Evolutionary conservation across 2,329 filamentous ascomycete genomes (phyloP).

Genomic region (Sordariomycetes sp.): DNA sequence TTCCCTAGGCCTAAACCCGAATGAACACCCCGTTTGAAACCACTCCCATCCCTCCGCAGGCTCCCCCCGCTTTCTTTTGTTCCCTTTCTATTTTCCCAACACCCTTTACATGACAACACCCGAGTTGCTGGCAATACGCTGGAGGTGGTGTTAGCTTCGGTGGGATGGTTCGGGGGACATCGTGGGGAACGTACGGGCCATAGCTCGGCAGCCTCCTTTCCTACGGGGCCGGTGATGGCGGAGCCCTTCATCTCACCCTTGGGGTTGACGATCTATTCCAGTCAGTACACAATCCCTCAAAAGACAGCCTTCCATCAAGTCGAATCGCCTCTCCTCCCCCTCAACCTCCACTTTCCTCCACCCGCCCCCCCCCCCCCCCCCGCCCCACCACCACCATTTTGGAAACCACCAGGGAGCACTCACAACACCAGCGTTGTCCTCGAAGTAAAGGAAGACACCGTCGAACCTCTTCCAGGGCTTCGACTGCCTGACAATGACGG

Average conservation of each 20-base stretch:
- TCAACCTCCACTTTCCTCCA: neutral
- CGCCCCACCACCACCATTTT: no score
- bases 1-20: neutral
- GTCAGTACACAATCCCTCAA: constrained; percentile 35
- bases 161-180: neutral
- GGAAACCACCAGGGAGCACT: constrained; percentile 36
- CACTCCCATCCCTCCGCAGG: neutral
- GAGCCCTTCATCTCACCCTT: constrained; percentile 99
- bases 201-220: constrained; percentile 98
- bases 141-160: constrained; percentile 16
- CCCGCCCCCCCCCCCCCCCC: no score
- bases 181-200: constrained; percentile 66
- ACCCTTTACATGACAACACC: constrained; percentile 95
- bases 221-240: constrained; percentile 96
- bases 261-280: constrained; percentile 85
- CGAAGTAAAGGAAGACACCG: constrained; percentile 98
- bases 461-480: constrained; percentile 99
- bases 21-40: neutral
- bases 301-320: neutral
- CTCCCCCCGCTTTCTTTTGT: neutral
- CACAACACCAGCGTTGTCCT: constrained; percentile 99
- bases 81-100: neutral
- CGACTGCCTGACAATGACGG: constrained; percentile 95
- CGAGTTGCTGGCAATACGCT: constrained; percentile 99
- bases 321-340: neutral